Evolutionary conservation across 73 alveolate species (phyloP).

Genomic region (Symbiodinium pilosum): DNA sequence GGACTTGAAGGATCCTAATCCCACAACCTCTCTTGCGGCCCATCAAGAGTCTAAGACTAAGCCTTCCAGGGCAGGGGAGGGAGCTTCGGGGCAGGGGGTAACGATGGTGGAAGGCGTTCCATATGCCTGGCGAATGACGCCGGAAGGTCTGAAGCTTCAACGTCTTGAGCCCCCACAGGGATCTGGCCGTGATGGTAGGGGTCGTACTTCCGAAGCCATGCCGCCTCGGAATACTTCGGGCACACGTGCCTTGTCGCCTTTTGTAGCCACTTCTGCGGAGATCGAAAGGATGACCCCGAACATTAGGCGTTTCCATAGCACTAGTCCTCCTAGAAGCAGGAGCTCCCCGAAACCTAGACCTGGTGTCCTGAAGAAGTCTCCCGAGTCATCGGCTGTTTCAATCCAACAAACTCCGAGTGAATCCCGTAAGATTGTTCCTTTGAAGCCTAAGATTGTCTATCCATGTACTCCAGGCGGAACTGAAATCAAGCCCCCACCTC

Average conservation of each 20-base stretch:
- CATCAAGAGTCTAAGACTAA: no score
- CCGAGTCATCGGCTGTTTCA: neutral
- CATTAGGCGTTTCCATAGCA: neutral
- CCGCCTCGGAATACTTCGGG: no score
- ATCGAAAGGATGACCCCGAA: neutral
- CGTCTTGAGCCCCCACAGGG: neutral
- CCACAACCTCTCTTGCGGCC: no score
- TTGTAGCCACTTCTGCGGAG: neutral
- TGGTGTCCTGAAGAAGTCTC: neutral
- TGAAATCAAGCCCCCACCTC: neutral
- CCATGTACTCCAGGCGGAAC: neutral
- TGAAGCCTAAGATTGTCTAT: no score
- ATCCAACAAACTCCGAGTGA: neutral
- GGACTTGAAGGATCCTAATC: no score
- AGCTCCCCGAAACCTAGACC: neutral
- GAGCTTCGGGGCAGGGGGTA: no score
- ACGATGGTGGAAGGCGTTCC: neutral
- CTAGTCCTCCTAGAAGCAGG: neutral
- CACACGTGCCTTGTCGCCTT: neutral
- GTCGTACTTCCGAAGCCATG: neutral
- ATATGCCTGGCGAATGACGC: neutral
- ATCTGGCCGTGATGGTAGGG: neutral
- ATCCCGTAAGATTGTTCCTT: neutral
- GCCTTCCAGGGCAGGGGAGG: no score
- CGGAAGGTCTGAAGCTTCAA: neutral